Percentiles rank a stretch among this genome's conserved stretches.
Conservation (phyloP, 345 rosid genomes). For the Ailanthus altissimus region DNA sequence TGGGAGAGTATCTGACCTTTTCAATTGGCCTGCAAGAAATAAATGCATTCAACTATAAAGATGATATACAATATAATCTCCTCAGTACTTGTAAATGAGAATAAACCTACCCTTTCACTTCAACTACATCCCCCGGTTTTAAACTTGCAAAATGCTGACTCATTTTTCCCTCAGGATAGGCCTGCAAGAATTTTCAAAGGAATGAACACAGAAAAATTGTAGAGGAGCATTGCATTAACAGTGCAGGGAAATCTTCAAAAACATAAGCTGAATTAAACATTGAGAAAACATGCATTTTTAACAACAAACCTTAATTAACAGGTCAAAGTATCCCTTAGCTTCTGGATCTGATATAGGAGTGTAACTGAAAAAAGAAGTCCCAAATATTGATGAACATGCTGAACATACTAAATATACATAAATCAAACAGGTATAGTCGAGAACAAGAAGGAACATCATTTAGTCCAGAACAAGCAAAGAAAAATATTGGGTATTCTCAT, state of each 20-base stretch:
- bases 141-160: constrained; percentile 95
- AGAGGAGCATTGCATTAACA: neutral
- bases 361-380: constrained; percentile 51
- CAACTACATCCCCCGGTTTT: constrained; percentile 87
- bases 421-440: no score
- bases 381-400: constrained; percentile 2
- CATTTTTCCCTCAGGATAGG: constrained; percentile 97
- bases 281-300: neutral
- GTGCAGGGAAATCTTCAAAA: constrained; percentile 18
- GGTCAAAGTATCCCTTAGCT: constrained; percentile 83
- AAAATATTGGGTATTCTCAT: neutral
- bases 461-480: neutral
- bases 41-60: constrained; percentile 18
- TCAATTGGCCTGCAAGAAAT: constrained; percentile 79
- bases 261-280: neutral
- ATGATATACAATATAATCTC: neutral
- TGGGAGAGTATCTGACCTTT: constrained; percentile 83
- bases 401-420: neutral
- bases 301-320: constrained; percentile 76
- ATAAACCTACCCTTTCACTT: constrained; percentile 77
- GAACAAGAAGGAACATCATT: constrained; percentile 4
- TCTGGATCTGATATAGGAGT: constrained; percentile 96
- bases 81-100: neutral
- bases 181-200: constrained; percentile 45
- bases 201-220: neutral